These are phyloP conservation scores for Metarhizium album DNA, from an alignment of 2,329 filamentous ascomycete genomes.

Conservation along the genomic window DNA sequence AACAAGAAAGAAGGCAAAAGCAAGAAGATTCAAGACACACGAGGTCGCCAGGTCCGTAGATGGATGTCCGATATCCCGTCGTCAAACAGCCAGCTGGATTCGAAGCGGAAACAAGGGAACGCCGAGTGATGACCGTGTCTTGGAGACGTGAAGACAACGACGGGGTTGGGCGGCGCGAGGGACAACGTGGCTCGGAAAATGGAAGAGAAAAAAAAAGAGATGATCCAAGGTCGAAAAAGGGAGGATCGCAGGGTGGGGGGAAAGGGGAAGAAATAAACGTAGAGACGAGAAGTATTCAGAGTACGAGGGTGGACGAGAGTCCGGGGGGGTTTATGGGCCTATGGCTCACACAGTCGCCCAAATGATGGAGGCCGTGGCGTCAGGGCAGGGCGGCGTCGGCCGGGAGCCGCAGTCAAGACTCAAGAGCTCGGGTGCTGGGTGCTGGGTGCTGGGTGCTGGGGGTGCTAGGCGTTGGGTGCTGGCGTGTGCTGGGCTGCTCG, in stretches of 20 bases:
- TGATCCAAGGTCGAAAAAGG: conserved; percentile 20
- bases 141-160: conserved; percentile 7
- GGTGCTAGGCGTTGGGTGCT: too few relatives aligned
- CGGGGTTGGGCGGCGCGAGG: conserved; percentile 14
- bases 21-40: conserved; percentile 12
- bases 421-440: not conserved
- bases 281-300: conserved; percentile 9
- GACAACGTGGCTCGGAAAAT: conserved; percentile 13
- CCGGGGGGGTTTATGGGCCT: not conserved
- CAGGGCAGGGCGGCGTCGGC: not conserved
- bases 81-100: conserved; percentile 13
- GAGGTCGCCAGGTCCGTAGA: conserved; percentile 11
- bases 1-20: conserved; percentile 10
- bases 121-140: conserved; percentile 5
- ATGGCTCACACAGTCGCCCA: not conserved
- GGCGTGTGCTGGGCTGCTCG: not conserved
- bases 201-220: conserved; percentile 16
- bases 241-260: conserved; percentile 18
- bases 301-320: conserved; percentile 7
- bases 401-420: not conserved
- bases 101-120: conserved; percentile 7
- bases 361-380: not conserved
- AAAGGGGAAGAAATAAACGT: conserved; percentile 15
- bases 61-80: conserved; percentile 8
- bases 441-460: too few relatives aligned